These are phyloP conservation scores for Crithidia expoeki DNA, from an alignment of 208 protist species.

Conservation along the genomic window DNA sequence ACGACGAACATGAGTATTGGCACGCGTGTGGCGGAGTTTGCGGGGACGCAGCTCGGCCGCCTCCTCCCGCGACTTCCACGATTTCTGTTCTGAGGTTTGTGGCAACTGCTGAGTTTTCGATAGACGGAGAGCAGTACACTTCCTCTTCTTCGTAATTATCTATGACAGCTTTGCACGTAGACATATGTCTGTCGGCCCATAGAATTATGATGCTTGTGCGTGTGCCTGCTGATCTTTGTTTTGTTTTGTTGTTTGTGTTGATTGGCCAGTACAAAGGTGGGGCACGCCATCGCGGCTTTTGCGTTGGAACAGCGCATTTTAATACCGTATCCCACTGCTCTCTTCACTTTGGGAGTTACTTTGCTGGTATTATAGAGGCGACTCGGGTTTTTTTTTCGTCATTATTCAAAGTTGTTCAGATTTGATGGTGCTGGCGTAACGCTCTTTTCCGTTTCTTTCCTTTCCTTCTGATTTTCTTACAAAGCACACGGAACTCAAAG, in stretches of 20 bases:
- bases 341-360: too few relatives aligned
- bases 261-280: too few relatives aligned
- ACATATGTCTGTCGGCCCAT: not conserved
- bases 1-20: slow-evolving; percentile 46
- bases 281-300: not conserved
- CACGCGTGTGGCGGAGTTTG: slow-evolving; percentile 46
- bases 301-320: too few relatives aligned
- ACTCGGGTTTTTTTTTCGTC: too few relatives aligned
- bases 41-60: slow-evolving; percentile 46
- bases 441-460: slow-evolving; percentile 3
- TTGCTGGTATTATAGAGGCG: too few relatives aligned
- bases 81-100: slow-evolving; percentile 59
- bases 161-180: not conserved
- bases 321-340: too few relatives aligned
- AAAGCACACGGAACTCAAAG: too few relatives aligned
- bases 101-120: too few relatives aligned
- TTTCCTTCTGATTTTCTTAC: not conserved
- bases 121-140: too few relatives aligned
- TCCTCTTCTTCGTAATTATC: not conserved
- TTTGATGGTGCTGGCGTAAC: too few relatives aligned
- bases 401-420: too few relatives aligned
- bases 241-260: too few relatives aligned
- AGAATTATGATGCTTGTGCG: slow-evolving; percentile 11
- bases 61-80: slow-evolving; percentile 57
- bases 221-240: slow-evolving; percentile 8